Conservation (phyloP, 306 rosid genomes). For the Aeschynomene evenia region DNA sequence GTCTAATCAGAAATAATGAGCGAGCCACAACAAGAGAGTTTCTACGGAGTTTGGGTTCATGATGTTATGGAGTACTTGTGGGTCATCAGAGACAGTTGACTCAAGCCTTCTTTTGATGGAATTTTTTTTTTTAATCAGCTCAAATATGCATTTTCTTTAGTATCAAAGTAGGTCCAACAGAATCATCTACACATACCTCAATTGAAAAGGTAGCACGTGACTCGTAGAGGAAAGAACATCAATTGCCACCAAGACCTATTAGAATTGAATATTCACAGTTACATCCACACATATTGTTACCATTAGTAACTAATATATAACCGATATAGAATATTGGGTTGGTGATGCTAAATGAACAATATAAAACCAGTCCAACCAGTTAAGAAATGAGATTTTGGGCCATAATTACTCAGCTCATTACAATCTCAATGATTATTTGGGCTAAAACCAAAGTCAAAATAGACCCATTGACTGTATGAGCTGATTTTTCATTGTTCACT, state of each 20-base stretch:
- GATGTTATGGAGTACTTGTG: not conserved
- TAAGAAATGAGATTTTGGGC: no score
- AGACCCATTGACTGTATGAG: no score
- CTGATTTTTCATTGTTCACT: no score
- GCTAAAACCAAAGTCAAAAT: no score
- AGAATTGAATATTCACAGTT: not conserved
- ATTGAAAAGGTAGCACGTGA: constrained; percentile 28
- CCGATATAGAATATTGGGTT: not conserved
- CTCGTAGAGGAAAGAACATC: not conserved
- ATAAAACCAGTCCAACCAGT: no score
- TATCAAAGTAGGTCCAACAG: constrained; percentile 45
- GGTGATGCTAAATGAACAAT: no score
- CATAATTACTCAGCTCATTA: no score
- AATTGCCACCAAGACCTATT: constrained; percentile 29
- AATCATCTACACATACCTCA: constrained; percentile 37
- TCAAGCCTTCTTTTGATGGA: not conserved
- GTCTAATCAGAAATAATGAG: not conserved
- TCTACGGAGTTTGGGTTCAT: not conserved
- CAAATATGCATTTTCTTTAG: not conserved
- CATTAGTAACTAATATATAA: constrained; percentile 30
- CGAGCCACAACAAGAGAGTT: not conserved
- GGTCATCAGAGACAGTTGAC: not conserved
- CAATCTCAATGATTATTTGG: no score
- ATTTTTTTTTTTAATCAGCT: not conserved
- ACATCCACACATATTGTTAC: not conserved